Conservation (phyloP, 2,329 filamentous ascomycete genomes). For the Aspergillus sp. region DNA sequence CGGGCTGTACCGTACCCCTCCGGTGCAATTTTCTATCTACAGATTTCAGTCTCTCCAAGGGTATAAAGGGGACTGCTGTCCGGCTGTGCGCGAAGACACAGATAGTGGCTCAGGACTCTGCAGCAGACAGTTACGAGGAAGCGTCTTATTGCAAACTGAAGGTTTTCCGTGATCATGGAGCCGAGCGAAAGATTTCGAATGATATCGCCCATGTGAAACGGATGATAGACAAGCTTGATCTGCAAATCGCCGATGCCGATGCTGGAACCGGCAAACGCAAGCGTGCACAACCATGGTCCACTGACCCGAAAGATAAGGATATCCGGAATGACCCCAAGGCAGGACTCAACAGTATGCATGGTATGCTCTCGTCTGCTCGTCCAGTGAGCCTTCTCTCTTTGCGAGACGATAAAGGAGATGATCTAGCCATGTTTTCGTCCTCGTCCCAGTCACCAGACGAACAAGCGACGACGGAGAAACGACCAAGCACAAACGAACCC, state of each 20-base stretch:
- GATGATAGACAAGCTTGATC: constrained; percentile 91
- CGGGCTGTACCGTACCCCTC: constrained; percentile 82
- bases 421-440: constrained; percentile 40
- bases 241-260: constrained; percentile 77
- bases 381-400: constrained; percentile 39
- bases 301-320: constrained; percentile 62
- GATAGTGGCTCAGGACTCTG: constrained; percentile 45
- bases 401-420: constrained; percentile 40
- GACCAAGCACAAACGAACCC: constrained; percentile 20
- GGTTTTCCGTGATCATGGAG: constrained; percentile 91
- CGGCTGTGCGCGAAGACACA: constrained; percentile 88
- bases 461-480: constrained; percentile 28
- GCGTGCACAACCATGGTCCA: constrained; percentile 92
- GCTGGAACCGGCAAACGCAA: constrained; percentile 62
- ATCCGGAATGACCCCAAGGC: constrained; percentile 41
- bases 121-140: constrained; percentile 47
- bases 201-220: constrained; percentile 94
- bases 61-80: constrained; percentile 95
- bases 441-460: constrained; percentile 27
- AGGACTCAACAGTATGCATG: constrained; percentile 39
- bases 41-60: constrained; percentile 97
- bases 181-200: constrained; percentile 93
- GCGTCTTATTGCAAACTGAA: constrained; percentile 96
- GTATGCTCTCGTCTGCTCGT: constrained; percentile 44
- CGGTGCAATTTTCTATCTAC: constrained; percentile 98